phyloP scores from a whole-genome alignment of 495 filamentous ascomycete species.

The Penicillium canescens region DNA sequence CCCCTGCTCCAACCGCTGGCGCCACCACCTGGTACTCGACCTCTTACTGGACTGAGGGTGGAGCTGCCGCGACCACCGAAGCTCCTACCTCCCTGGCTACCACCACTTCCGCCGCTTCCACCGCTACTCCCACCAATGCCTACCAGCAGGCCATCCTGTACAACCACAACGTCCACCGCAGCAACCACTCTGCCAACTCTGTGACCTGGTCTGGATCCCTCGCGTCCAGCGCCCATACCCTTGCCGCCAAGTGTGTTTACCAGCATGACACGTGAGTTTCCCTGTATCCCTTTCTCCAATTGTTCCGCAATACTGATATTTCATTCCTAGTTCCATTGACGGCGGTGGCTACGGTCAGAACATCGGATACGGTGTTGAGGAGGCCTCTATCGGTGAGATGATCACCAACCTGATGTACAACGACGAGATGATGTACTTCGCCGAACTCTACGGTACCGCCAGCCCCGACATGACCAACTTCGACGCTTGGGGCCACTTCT shows the following conservation, averaged over 20 bases:
- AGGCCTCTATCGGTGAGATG: slow-evolving; percentile 56
- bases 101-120: slow-evolving; percentile 14
- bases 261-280: slow-evolving; percentile 71
- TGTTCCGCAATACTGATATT: slow-evolving; percentile 1
- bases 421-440: slow-evolving; percentile 60
- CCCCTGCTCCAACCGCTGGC: slow-evolving; percentile 17
- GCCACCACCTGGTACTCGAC: slow-evolving; percentile 16
- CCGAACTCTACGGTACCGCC: slow-evolving; percentile 42
- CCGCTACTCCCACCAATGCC: slow-evolving; percentile 21
- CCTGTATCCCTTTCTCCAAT: background rate
- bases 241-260: slow-evolving; percentile 65
- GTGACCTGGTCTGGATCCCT: slow-evolving; percentile 64
- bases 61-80: slow-evolving; percentile 23
- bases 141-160: slow-evolving; percentile 55
- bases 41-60: slow-evolving; percentile 7
- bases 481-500: slow-evolving; percentile 78
- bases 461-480: slow-evolving; percentile 60
- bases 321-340: slow-evolving; percentile 40
- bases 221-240: slow-evolving; percentile 57
- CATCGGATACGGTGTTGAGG: slow-evolving; percentile 56
- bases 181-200: slow-evolving; percentile 70
- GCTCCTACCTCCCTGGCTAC: slow-evolving; percentile 15
- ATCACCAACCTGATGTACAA: slow-evolving; percentile 86
- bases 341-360: slow-evolving; percentile 82
- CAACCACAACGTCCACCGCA: slow-evolving; percentile 85